Base-by-base conservation (phyloP, 1,284 basidiomycete genomes). In the Puccinia triticina region DNA sequence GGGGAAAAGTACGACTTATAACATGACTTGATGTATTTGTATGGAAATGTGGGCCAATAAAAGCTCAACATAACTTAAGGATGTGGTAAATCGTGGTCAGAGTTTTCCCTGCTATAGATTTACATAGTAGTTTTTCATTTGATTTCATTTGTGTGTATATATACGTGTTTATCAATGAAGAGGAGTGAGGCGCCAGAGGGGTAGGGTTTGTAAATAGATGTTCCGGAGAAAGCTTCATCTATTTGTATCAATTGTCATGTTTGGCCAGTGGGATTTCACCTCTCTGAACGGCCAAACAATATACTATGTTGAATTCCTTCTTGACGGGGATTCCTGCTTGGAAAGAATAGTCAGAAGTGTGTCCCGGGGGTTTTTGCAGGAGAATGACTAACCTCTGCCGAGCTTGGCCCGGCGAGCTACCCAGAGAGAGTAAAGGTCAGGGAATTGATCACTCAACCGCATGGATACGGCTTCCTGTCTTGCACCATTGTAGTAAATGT, bases 361-460 rank as follows among this genome's bases (percentile, higher is more conserved):
- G n/a, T n/a, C 55, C 21, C n/a, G 26, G 21, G 50, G 14, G 55
- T 57, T 57, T 26, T 4, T 26, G 14, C 21, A n/a, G 34, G 21
- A 43, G 64, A 67, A 43, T 37, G 40, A 67, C 64, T 67, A 43
- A 67, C 64, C 64, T 67, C 29, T 37, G 34, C 64, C 64, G 11
- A 67, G 64, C n/a, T 67, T 40, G 64, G 64, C 40, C 7, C 32
- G 40, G 29, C 64, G 64, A 21, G 32, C 40, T 37, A 37, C 40
- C 64, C 64, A 67, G 18, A 67, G 32, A 29, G 64, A 37, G 18
- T 37, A 37, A 37, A 67, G n/a, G 64, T 67, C 32, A 23, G 64
- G 64, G 32, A 67, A 18, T 67, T 67, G 64, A 40, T 18, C 34
- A 37, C 10, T n/a, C 29, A 67, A 67, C 18, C n/a, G 2, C 32